Evolutionary conservation across 139 green algal genomes (phyloP), one percentile per base, ranked within the genome.

Genomic region (Picochlorum sp.): DNA sequence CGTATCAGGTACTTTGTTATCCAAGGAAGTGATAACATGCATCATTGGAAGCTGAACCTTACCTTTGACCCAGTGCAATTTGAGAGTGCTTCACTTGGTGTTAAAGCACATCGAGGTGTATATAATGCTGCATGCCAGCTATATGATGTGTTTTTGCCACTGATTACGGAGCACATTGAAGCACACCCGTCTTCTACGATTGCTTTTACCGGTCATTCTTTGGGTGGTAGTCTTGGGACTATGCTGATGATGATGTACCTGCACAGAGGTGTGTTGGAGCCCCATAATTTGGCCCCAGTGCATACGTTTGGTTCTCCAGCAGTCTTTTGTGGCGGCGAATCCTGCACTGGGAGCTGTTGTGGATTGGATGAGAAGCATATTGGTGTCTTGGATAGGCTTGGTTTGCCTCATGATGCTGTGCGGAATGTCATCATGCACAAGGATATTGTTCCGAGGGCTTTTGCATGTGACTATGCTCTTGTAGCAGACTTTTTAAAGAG

Each of bases 381-480:
- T 57, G 66, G 60, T 45, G 9, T 95, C 38, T 69, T 86, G 55
- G 37, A 49, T n/a, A 52, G 28, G 6, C 58, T 88, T 31, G 72
- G 68, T 20, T 49, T 86, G 57, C 65, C 70, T 2, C 26, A 78
- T 7, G 70, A 83, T 50, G 72, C 76, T 15, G 72, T 97, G 16
- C 69, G 79, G 54, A 92, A 92, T 68, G 78, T 97, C 20, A 73
- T 94, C 31, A 95, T 96, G 86, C 65, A 82, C 6, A 69, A 81
- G 4, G 94, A 99, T 79, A 90, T 98, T 57, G 94, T 99, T 57
- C 94, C 94, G 0, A 86, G 91, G 16, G 91, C 92, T 21, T 97
- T 99, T 71, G 80, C 88, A 16, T 99, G 94, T 75, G 89, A 98
- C 78, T 99, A 98, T 81, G 78, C 77, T 4, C 74, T 86, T 11